Evolutionary conservation across 2,329 filamentous ascomycete species (phyloP).

Genomic region (Camptophora hylomeconis): DNA sequence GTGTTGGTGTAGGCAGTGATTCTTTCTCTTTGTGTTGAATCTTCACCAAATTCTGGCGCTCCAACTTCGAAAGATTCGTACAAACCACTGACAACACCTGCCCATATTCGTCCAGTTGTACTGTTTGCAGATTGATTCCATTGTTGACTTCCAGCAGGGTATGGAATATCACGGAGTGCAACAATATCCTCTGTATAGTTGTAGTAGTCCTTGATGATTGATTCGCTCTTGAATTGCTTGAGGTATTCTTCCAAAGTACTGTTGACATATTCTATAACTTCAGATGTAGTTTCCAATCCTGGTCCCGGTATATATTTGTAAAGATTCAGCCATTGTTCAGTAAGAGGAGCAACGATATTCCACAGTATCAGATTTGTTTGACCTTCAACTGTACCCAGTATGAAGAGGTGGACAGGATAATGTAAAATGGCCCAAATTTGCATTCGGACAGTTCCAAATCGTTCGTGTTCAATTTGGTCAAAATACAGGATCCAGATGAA

Average conservation of each 20-base stretch:
- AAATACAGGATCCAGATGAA: constrained; percentile 53
- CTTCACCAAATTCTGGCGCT: background rate
- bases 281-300: background rate
- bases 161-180: background rate
- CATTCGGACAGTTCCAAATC: constrained; percentile 42
- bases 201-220: background rate
- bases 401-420: constrained; percentile 49
- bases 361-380: constrained; percentile 6
- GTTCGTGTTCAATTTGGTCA: constrained; percentile 38
- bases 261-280: background rate
- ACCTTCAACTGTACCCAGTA: constrained; percentile 51
- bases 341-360: constrained; percentile 1
- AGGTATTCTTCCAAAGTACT: background rate
- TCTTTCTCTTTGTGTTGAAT: constrained; percentile 1
- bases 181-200: background rate
- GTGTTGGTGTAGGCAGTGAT: background rate
- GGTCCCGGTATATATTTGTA: background rate
- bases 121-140: constrained; percentile 1
- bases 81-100: no score
- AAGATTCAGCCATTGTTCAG: background rate
- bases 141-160: background rate
- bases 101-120: no score
- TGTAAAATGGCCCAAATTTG: constrained; percentile 39
- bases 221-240: background rate
- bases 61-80: background rate